Evolutionary conservation across 805 yeast species (phyloP).

Genomic region (Kodamaea jinghongensis): DNA sequence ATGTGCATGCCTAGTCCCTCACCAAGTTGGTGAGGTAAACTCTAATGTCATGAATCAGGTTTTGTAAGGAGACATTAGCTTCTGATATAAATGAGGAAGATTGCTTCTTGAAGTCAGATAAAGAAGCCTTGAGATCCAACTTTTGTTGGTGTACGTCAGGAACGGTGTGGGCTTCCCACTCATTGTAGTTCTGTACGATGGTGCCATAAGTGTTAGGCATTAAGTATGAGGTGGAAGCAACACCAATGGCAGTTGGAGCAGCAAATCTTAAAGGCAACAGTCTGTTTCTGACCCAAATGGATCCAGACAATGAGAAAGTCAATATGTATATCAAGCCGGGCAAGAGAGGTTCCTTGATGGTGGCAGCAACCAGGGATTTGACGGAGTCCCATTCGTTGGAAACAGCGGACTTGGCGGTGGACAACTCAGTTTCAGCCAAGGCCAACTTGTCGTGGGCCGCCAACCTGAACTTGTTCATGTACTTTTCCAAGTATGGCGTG

Average conservation of each 20-base stretch:
- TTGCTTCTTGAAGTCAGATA: conserved; percentile 8
- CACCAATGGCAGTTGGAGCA: conserved; percentile 51
- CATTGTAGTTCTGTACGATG: conserved; percentile 14
- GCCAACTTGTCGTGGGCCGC: conserved; percentile 37
- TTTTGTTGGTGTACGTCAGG: conserved; percentile 34
- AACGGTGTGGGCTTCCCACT: conserved; percentile 25
- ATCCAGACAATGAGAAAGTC: conserved; percentile 55
- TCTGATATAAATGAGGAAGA: conserved; percentile 11
- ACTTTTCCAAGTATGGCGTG: conserved; percentile 45
- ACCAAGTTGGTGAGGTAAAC: conserved; percentile 14
- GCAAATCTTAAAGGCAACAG: conserved; percentile 32
- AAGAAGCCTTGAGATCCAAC: conserved; percentile 12
- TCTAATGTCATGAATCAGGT: conserved; percentile 27
- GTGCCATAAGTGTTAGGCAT: conserved; percentile 50
- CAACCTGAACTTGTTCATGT: conserved; percentile 38
- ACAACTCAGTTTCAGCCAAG: conserved; percentile 39
- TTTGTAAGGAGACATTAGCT: conserved; percentile 17
- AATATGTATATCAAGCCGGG: conserved; percentile 55
- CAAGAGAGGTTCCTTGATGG: conserved; percentile 52
- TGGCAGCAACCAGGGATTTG: conserved; percentile 25
- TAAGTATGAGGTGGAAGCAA: conserved; percentile 39
- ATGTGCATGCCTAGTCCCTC: no score
- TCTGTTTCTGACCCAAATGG: conserved; percentile 49
- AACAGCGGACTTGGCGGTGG: conserved; percentile 46
- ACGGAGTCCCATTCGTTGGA: conserved; percentile 39